Evolutionary conservation across 768 basidiomycete genomes (phyloP).

Genomic region (Tricholoma flavovirens): DNA sequence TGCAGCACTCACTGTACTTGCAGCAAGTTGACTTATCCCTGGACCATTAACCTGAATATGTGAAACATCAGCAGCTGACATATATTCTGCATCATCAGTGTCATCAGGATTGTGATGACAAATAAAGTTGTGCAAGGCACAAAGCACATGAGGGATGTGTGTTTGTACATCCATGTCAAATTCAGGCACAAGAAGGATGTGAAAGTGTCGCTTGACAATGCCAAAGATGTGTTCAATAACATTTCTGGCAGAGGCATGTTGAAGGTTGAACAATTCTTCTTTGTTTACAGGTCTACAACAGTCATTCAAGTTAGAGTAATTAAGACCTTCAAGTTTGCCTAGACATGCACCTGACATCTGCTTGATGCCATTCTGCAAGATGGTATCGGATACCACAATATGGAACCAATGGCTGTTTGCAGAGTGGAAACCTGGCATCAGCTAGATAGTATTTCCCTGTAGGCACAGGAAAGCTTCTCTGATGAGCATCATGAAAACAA

Average conservation of each 20-base stretch:
- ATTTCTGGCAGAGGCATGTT: conserved; percentile 28
- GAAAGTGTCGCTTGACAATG: conserved; percentile 20
- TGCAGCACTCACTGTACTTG: not conserved
- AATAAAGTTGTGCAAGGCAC: conserved; percentile 26
- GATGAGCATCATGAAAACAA: conserved; percentile 17
- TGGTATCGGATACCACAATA: conserved; percentile 32
- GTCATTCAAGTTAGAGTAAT: not conserved
- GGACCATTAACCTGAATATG: not conserved
- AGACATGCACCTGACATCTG: conserved; percentile 10
- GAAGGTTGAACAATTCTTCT: conserved; percentile 32
- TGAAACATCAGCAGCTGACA: not conserved
- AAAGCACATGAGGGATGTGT: conserved; percentile 19
- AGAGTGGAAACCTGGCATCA: conserved; percentile 29
- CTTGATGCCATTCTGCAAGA: conserved; percentile 17
- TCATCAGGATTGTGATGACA: not conserved
- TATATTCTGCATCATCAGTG: not conserved
- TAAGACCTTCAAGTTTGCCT: not conserved
- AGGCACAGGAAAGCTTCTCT: conserved; percentile 20
- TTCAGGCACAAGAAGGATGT: conserved; percentile 13
- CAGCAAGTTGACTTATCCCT: not conserved
- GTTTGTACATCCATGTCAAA: conserved; percentile 23
- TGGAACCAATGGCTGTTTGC: conserved; percentile 27
- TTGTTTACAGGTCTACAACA: conserved; percentile 22
- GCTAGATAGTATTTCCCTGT: conserved; percentile 28
- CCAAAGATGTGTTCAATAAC: conserved; percentile 36